These are phyloP conservation scores for Hypoxylon sp. DNA, from an alignment of 2,329 filamentous ascomycete species.

Conservation along the genomic window DNA sequence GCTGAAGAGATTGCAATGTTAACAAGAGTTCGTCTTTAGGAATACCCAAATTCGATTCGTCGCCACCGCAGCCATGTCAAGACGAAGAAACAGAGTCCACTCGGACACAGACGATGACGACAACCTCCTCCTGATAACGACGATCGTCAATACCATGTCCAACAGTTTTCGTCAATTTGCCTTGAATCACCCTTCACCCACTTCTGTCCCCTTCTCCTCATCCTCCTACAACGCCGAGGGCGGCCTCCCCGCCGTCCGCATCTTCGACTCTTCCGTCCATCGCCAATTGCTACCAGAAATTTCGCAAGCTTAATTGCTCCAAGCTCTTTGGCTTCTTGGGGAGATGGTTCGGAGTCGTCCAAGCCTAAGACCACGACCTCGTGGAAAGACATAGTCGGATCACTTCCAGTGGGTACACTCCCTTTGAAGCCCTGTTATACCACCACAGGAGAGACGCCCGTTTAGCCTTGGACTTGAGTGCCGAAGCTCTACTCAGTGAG, in stretches of 20 bases:
- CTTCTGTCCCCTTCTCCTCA: neutral
- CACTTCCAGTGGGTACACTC: neutral
- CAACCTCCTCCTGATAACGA: neutral
- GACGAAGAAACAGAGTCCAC: neutral
- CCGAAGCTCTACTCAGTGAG: neutral
- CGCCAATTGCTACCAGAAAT: neutral
- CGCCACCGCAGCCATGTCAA: neutral
- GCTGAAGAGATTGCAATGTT: neutral
- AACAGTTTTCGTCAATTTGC: neutral
- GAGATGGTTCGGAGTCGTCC: neutral
- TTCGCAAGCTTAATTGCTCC: neutral
- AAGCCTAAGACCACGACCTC: neutral
- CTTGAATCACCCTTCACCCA: neutral
- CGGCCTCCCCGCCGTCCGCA: neutral
- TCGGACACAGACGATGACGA: neutral
- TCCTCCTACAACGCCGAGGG: neutral
- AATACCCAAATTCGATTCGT: neutral
- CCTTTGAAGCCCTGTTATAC: neutral
- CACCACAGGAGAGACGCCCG: neutral
- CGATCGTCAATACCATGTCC: neutral
- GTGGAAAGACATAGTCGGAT: neutral
- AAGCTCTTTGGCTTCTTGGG: neutral
- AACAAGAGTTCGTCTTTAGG: neutral
- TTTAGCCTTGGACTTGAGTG: neutral
- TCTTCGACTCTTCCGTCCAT: neutral